Evolutionary conservation across 202 grass and related monocot species (phyloP).

Genomic region (Setaria italica): DNA sequence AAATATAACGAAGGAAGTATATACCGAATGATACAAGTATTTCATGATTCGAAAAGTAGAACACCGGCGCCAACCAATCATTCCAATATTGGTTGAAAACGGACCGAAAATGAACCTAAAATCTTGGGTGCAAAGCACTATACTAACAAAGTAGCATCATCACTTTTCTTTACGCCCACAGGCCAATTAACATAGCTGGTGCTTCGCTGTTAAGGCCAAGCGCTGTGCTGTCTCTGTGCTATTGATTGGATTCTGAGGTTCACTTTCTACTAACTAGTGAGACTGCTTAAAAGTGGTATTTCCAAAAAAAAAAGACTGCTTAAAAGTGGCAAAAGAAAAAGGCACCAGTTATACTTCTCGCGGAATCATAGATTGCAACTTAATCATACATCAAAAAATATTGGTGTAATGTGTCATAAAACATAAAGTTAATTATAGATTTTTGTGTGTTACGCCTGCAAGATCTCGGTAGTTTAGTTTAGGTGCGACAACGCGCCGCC

Average conservation of each 20-base stretch:
- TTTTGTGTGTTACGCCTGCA: neutral
- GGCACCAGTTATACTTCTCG: neutral
- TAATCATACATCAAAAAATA: neutral
- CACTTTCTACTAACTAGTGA: neutral
- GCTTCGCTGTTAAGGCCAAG: conserved; percentile 37
- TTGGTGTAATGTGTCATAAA: neutral
- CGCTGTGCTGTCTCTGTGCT: neutral
- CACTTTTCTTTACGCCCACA: neutral
- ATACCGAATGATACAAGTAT: neutral
- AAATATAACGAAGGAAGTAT: too few species aligned
- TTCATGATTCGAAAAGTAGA: conserved; percentile 23
- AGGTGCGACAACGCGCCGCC: neutral
- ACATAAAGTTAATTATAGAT: neutral
- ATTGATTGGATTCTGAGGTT: neutral
- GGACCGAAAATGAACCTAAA: neutral
- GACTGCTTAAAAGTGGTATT: neutral
- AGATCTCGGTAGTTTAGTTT: neutral
- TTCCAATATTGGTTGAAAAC: conserved; percentile 20
- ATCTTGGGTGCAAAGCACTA: neutral
- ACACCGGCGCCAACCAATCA: conserved; percentile 20
- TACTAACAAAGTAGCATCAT: conserved; percentile 1
- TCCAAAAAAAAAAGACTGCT: neutral
- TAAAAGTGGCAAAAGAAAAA: neutral
- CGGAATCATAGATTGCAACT: neutral
- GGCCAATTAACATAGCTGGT: conserved; percentile 29